Evolutionary conservation across 2,329 filamentous ascomycete genomes (phyloP).

Genomic region (Monosporascus sp.): DNA sequence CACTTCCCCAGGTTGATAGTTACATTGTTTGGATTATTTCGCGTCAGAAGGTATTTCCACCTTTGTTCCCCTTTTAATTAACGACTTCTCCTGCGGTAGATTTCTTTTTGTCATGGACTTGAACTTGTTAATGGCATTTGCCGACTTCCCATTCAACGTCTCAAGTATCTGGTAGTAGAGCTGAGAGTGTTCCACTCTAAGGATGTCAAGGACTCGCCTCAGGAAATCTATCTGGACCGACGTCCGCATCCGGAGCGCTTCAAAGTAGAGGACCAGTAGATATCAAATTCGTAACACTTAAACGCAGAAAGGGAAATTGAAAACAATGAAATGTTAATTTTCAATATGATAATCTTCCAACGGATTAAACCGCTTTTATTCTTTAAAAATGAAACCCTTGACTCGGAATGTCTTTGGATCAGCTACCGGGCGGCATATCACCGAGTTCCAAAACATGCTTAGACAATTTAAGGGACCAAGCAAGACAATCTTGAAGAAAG

Average conservation of each 20-base stretch:
- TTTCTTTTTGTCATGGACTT: background rate
- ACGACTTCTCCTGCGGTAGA: background rate
- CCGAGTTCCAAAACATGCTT: too few relatives aligned
- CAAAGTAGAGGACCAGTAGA: background rate
- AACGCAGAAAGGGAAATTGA: too few relatives aligned
- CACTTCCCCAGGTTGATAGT: background rate
- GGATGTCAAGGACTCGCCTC: background rate
- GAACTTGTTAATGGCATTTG: background rate
- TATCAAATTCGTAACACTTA: too few relatives aligned
- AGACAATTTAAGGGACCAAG: too few relatives aligned
- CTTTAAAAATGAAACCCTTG: too few relatives aligned
- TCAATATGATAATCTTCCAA: too few relatives aligned
- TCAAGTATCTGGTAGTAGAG: background rate
- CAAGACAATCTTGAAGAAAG: too few relatives aligned
- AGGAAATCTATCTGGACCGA: background rate
- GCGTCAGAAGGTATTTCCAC: background rate
- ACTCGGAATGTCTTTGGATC: too few relatives aligned
- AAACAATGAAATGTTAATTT: too few relatives aligned
- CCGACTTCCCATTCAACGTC: background rate
- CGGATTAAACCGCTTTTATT: too few relatives aligned
- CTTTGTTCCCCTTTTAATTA: background rate
- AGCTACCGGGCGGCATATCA: too few relatives aligned
- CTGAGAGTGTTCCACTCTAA: background rate
- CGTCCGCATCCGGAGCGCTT: background rate
- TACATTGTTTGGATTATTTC: background rate